Evolutionary conservation across 2,329 filamentous ascomycete species (phyloP).

Genomic region (Bipolaris victoriae): DNA sequence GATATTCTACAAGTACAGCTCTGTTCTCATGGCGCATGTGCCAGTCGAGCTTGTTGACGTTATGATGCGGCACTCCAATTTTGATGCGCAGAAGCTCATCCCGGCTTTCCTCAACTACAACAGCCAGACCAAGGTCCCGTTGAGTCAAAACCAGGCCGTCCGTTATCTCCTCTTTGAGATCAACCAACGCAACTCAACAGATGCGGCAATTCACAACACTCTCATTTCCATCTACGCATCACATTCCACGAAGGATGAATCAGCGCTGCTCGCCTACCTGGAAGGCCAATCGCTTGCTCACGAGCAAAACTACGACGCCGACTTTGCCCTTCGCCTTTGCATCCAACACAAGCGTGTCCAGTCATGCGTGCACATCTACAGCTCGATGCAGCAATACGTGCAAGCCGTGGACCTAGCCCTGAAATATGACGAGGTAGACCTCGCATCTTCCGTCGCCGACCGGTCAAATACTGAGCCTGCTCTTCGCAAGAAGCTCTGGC

Average conservation of each 20-base stretch:
- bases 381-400: constrained; percentile 90
- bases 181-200: constrained; percentile 78
- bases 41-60: constrained; percentile 91
- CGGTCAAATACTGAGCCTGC: constrained; percentile 77
- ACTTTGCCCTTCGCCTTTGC: constrained; percentile 93
- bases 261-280: constrained; percentile 83
- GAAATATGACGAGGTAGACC: constrained; percentile 85
- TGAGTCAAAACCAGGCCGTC: constrained; percentile 83
- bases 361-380: constrained; percentile 97
- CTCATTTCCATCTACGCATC: constrained; percentile 95
- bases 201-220: constrained; percentile 94
- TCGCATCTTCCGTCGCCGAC: constrained; percentile 88
- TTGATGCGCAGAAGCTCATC: constrained; percentile 86
- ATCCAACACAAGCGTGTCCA: constrained; percentile 93
- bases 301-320: constrained; percentile 86
- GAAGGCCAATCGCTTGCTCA: constrained; percentile 78
- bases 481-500: constrained; percentile 92
- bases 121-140: constrained; percentile 70
- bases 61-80: constrained; percentile 85
- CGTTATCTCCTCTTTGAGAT: constrained; percentile 94
- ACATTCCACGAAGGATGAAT: constrained; percentile 81
- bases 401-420: constrained; percentile 93
- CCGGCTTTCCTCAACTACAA: constrained; percentile 95
- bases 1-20: constrained; percentile 96
- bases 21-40: constrained; percentile 90